Evolutionary conservation across 306 rosid species (phyloP), one percentile per base, ranked within the genome.

Genomic region (Vigna angularis): DNA sequence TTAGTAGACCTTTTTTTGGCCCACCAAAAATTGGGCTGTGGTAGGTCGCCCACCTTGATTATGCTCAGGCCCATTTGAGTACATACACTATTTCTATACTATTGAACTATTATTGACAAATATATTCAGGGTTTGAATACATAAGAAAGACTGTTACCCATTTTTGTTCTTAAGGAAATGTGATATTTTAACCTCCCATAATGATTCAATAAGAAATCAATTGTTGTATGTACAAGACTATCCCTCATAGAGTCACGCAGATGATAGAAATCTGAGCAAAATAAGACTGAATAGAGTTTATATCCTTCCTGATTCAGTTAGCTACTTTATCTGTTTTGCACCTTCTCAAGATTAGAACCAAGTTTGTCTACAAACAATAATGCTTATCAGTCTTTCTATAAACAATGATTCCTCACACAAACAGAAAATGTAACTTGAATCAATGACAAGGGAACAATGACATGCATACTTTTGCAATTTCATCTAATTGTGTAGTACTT

Each of bases 61-160:
- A 9, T 42, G 47, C 47, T 42, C 47, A 42, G 13, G 47, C 13
- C 47, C 47, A 42, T 9, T 9, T 9, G 3, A 66, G 77, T 42
- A 45, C 56, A 7, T 3, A 38, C 30, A 24, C 32, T 73, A 51
- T 20, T 58, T 34, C 15, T 26, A 49, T 40, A 38, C 56, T 50
- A 74, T 38, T 26, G 16, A 67, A 58, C 68, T 40, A 30, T 38
- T 36, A 48, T 67, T 65, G 58, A 40, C 78, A 53, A 10, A 50
- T 36, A 50, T 47, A 63, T 34, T 57, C 72, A 45, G 59, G 63
- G 64, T 73, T 72, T 16, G 55, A 52, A 32, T 4, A 65, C 10
- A 15, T 52, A 44, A 65, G 61, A 52, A 52, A 80, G 75, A 56
- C 14, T 24, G 32, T 58, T 52, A 9, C 66, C 66, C 75, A 17